Evolutionary conservation across 495 filamentous ascomycete genomes (phyloP), one percentile per base, ranked within the genome.

Genomic region (Penicillium waksmanii): DNA sequence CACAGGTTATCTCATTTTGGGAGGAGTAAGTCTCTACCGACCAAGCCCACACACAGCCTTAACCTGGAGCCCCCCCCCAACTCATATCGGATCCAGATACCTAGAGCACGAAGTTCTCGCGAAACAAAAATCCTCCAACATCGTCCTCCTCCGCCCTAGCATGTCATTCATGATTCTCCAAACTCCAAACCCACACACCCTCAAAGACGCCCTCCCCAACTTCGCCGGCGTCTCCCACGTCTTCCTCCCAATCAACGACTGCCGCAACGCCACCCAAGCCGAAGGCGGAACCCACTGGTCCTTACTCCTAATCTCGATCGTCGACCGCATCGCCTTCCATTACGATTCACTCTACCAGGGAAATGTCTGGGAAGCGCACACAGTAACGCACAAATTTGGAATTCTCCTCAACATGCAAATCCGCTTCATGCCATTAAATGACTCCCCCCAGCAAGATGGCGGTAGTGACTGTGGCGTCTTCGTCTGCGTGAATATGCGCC

Each of bases 201-300:
- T 97, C 23, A 76, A 76, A 56, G 76, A 79, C 51, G 78, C 77
- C 0, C 70, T 80, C 13, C 78, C 77, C 0, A 81, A 96, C 71
- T 96, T 98, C 77, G 69, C 73, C 49, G 81, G 81, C 17, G 89
- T 92, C 18, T 95, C 93, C 3, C 96, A 99, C 73, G 92, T 98
- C 70, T 99, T 99, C 77, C 86, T 98, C 15, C 96, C 96, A 10
- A 88, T 99, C 57, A 99, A 97, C 73, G 94, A 99, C 76, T 89
- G 84, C 65, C 83, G 83, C 10, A 89, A 92, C 60, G 84, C 89
- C 51, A 82, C 79, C 31, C 78, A 87, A 53, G 87, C 92, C 19
- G 93, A 97, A 77, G 92, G 92, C 47, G 96, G 96, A 38, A 88
- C 86, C 3, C 96, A 99, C 73, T 99, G 96, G 96, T 96, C 91